Evolutionary conservation across 1,284 basidiomycete genomes (phyloP).

Genomic region (Takashimella tepidaria): DNA sequence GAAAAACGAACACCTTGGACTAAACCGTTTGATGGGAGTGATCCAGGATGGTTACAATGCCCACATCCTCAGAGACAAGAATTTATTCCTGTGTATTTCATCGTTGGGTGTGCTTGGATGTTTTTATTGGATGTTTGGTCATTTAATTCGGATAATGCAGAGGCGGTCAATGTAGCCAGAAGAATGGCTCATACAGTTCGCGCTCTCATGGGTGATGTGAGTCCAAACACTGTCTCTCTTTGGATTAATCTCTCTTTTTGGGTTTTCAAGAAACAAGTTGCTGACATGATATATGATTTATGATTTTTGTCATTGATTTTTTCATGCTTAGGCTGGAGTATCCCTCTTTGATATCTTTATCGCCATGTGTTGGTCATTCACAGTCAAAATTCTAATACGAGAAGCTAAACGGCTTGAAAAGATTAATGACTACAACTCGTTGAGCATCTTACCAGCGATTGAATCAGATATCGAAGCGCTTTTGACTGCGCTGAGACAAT

Average conservation of each 20-base stretch:
- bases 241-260: no score
- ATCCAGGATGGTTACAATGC: constrained; percentile 18
- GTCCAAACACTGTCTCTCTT: background rate
- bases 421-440: constrained; percentile 18
- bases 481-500: constrained; percentile 22
- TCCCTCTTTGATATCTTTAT: constrained; percentile 30
- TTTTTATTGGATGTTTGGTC: constrained; percentile 38
- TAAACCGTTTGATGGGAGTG: constrained; percentile 23
- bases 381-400: constrained; percentile 35
- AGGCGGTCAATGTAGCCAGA: constrained; percentile 31
- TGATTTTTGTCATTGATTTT: background rate
- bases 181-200: constrained; percentile 22
- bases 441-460: background rate
- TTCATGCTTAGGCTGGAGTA: background rate
- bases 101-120: constrained; percentile 42
- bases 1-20: constrained; percentile 35
- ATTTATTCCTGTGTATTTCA: constrained; percentile 20
- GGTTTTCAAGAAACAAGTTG: background rate
- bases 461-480: constrained; percentile 27
- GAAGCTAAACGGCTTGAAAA: constrained; percentile 34
- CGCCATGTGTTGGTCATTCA: constrained; percentile 37
- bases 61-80: background rate
- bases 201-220: constrained; percentile 7
- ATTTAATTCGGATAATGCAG: constrained; percentile 28
- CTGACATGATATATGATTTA: constrained; percentile 1